phyloP scores from a whole-genome alignment of 768 basidiomycete genomes.

The Leccinum variicolor region DNA sequence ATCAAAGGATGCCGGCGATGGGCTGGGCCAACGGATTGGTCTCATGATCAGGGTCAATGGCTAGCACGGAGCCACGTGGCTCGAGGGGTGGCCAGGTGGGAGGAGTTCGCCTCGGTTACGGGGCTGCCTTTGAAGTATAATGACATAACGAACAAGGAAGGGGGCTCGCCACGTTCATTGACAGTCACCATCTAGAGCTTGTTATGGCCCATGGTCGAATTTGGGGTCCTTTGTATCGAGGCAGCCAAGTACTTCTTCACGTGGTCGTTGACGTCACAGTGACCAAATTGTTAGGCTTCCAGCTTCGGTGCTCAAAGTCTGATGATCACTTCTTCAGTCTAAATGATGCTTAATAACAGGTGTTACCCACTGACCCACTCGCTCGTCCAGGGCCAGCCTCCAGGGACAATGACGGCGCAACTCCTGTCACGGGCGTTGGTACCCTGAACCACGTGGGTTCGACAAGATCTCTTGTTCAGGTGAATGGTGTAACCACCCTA shows the following conservation, averaged over 20 bases:
- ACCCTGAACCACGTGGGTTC: neutral
- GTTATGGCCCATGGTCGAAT: neutral
- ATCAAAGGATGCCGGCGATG: conserved; percentile 35
- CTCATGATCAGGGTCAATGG: conserved; percentile 3
- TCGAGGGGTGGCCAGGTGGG: neutral
- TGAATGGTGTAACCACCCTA: neutral
- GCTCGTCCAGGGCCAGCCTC: neutral
- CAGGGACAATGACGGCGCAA: neutral
- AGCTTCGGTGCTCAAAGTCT: neutral
- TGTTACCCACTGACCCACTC: neutral
- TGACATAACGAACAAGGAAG: neutral
- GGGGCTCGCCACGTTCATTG: neutral
- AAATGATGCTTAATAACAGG: neutral
- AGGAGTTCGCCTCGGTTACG: conserved; percentile 36
- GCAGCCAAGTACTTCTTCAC: neutral
- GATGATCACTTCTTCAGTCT: neutral
- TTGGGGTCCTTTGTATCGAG: neutral
- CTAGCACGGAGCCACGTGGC: neutral
- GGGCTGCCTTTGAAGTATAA: conserved; percentile 42
- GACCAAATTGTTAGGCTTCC: neutral
- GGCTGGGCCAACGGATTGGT: conserved; percentile 45
- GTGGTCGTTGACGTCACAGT: neutral
- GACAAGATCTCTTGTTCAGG: neutral
- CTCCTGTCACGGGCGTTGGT: neutral
- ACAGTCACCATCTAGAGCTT: neutral